phyloP scores from a whole-genome alignment of 495 filamentous ascomycete genomes.

The Penicillium flavigenum region DNA sequence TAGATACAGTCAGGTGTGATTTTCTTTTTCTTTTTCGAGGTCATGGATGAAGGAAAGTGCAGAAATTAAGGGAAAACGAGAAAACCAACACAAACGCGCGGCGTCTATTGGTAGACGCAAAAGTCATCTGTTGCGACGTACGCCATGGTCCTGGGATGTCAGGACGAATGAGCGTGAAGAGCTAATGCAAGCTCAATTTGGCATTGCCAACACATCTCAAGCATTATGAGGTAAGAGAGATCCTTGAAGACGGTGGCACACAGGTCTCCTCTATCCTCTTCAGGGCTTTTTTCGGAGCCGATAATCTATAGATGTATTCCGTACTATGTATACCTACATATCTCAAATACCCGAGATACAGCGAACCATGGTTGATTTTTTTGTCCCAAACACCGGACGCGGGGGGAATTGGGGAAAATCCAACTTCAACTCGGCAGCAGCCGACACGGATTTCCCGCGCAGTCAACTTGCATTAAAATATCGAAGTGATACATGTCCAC shows the following conservation, averaged over 20 bases:
- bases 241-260: not conserved
- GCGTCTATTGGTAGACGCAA: slow-evolving; percentile 33
- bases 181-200: slow-evolving; percentile 31
- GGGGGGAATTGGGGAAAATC: slow-evolving; percentile 12
- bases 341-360: slow-evolving; percentile 8
- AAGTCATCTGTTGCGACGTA: slow-evolving; percentile 28
- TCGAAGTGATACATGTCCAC: slow-evolving; percentile 1
- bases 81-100: slow-evolving; percentile 34
- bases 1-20: not conserved
- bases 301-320: too few species aligned
- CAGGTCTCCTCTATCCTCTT: slow-evolving; percentile 1
- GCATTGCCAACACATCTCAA: slow-evolving; percentile 29
- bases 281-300: not conserved
- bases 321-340: too few species aligned
- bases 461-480: slow-evolving; percentile 10
- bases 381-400: slow-evolving; percentile 3
- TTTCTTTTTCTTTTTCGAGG: not conserved
- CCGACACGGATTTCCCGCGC: slow-evolving; percentile 16
- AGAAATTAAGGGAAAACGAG: not conserved
- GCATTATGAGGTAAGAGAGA: slow-evolving; percentile 9
- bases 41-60: not conserved
- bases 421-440: slow-evolving; percentile 17
- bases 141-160: slow-evolving; percentile 23
- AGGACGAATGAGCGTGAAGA: slow-evolving; percentile 19
- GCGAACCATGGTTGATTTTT: slow-evolving; percentile 20